Evolutionary conservation across 345 rosid genomes (phyloP).

Genomic region (Citrus unshiu): DNA sequence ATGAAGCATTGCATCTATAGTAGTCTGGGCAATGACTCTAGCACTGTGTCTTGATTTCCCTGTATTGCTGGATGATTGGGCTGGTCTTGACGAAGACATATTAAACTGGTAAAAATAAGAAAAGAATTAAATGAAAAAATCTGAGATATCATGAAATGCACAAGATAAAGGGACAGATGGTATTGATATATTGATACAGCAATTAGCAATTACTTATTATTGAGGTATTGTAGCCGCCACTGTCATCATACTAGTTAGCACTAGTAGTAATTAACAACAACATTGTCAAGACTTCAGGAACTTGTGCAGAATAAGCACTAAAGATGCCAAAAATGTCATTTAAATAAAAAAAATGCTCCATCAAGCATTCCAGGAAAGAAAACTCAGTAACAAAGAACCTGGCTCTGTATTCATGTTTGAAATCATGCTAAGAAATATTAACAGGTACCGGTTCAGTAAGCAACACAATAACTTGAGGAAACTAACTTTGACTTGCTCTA

Average conservation of each 20-base stretch:
- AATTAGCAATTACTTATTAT: background rate
- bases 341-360: background rate
- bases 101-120: constrained; percentile 10
- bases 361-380: background rate
- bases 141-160: background rate
- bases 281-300: background rate
- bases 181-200: background rate
- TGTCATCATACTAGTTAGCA: background rate
- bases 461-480: background rate
- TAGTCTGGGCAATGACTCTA: constrained; percentile 86
- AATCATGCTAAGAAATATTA: background rate
- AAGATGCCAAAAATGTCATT: background rate
- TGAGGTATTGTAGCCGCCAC: background rate
- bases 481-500: background rate
- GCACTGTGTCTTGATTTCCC: constrained; percentile 78
- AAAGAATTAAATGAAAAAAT: background rate
- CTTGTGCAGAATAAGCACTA: background rate
- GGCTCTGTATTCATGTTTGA: background rate
- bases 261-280: background rate
- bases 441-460: background rate
- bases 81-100: constrained; percentile 86
- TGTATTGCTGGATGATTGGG: constrained; percentile 64
- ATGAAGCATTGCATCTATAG: constrained; percentile 88
- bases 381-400: background rate
- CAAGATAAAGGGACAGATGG: background rate